Conservation (phyloP, 495 filamentous ascomycete genomes). For the Trichocladium uniseriatum region DNA sequence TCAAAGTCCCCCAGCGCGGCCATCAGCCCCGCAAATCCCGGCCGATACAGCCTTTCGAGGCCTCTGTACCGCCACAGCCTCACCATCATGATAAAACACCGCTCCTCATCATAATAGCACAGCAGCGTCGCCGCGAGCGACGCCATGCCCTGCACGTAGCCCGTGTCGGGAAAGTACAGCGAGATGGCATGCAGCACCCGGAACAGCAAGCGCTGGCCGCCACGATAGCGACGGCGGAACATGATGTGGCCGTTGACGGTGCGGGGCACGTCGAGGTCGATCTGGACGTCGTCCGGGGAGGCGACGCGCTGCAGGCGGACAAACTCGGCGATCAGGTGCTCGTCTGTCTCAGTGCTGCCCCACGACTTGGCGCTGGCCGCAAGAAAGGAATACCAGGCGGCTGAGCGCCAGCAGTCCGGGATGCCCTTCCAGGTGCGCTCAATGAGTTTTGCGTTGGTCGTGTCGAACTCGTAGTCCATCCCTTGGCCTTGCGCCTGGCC, state of each 20-base stretch:
- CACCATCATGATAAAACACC: conserved; percentile 88
- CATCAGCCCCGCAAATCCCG: conserved; percentile 83
- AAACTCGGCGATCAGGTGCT: conserved; percentile 60
- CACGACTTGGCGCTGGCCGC: conserved; percentile 65
- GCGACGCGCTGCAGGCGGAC: conserved; percentile 58
- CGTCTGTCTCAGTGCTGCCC: conserved; percentile 52
- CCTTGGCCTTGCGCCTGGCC: conserved; percentile 54
- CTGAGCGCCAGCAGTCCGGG: conserved; percentile 87
- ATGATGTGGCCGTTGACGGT: conserved; percentile 96
- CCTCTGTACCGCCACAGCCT: conserved; percentile 84
- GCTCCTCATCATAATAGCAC: conserved; percentile 94
- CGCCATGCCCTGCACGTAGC: conserved; percentile 98
- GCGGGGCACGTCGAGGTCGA: conserved; percentile 92
- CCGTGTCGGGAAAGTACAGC: conserved; percentile 81
- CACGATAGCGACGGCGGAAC: conserved; percentile 87
- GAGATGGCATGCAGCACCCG: conserved; percentile 83
- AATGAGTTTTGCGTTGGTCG: conserved; percentile 72
- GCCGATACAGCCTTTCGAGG: conserved; percentile 71
- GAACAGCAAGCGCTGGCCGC: conserved; percentile 86
- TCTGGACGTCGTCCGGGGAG: conserved; percentile 90
- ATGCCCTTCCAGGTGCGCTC: conserved; percentile 96
- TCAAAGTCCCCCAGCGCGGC: conserved; percentile 82
- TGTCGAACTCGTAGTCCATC: conserved; percentile 86
- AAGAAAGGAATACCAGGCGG: conserved; percentile 93
- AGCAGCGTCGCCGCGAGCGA: conserved; percentile 85